Evolutionary conservation across 1,284 basidiomycete genomes (phyloP).

Genomic region (Agaricales sp.): DNA sequence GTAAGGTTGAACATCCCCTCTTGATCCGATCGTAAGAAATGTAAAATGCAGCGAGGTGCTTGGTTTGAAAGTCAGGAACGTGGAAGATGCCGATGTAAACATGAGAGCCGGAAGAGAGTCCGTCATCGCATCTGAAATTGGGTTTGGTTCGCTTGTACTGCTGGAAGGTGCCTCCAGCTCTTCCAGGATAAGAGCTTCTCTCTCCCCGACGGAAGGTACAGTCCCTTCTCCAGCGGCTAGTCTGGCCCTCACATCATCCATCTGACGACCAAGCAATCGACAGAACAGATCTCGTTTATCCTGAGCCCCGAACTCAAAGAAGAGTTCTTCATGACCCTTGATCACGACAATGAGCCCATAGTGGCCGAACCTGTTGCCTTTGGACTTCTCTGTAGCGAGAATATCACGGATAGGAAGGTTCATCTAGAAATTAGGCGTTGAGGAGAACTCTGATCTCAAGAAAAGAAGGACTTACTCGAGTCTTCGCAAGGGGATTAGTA

Average conservation of each 20-base stretch:
- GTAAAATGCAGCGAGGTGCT: slow-evolving; percentile 77
- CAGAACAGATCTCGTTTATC: slow-evolving; percentile 75
- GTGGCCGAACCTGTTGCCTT: slow-evolving; percentile 83
- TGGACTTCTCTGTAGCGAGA: slow-evolving; percentile 74
- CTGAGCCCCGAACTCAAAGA: slow-evolving; percentile 83
- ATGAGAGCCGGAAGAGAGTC: slow-evolving; percentile 77
- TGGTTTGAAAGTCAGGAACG: slow-evolving; percentile 92
- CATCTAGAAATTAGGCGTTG: slow-evolving; percentile 53
- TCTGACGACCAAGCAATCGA: slow-evolving; percentile 64
- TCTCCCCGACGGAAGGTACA: slow-evolving; percentile 36
- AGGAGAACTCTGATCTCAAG: no score
- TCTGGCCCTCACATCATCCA: slow-evolving; percentile 60
- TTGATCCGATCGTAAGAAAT: slow-evolving; percentile 89
- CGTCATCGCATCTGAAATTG: slow-evolving; percentile 40
- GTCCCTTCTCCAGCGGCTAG: slow-evolving; percentile 29
- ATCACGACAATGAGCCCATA: slow-evolving; percentile 85
- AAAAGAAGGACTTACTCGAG: slow-evolving; percentile 43
- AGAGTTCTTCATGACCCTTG: slow-evolving; percentile 93
- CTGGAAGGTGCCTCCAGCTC: slow-evolving; percentile 48
- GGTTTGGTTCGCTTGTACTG: slow-evolving; percentile 29
- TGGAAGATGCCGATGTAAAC: slow-evolving; percentile 89
- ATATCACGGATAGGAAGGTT: slow-evolving; percentile 86
- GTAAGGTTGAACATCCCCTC: slow-evolving; percentile 91
- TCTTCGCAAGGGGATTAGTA: slow-evolving; percentile 66
- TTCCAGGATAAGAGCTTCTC: slow-evolving; percentile 63